phyloP scores from a whole-genome alignment of 176 grass and related monocot genomes.

The Rhipidocladum racemiflorum region DNA sequence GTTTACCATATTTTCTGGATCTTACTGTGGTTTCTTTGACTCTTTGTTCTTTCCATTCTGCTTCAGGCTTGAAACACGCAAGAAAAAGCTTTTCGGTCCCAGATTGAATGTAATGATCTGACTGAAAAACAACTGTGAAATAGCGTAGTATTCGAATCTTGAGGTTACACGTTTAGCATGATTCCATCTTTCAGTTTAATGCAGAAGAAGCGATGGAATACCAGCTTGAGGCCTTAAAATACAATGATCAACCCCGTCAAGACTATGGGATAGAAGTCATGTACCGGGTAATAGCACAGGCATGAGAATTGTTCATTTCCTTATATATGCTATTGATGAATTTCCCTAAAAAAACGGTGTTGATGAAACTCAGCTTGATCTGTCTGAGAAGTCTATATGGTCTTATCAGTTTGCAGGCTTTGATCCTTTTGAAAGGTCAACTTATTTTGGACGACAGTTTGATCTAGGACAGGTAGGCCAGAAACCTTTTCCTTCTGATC shows the following conservation, averaged over 20 bases:
- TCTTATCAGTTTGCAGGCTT: constrained; percentile 88
- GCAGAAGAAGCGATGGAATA: constrained; percentile 82
- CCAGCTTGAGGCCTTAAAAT: constrained; percentile 86
- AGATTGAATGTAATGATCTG: constrained; percentile 72
- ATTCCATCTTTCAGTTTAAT: constrained; percentile 67
- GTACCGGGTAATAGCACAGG: constrained; percentile 71
- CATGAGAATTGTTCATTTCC: constrained; percentile 13
- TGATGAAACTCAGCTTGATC: background rate
- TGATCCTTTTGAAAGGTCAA: constrained; percentile 97
- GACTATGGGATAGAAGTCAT: constrained; percentile 99
- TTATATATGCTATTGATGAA: constrained; percentile 2
- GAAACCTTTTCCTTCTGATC: background rate
- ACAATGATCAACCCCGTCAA: constrained; percentile 77
- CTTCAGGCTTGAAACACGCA: constrained; percentile 68
- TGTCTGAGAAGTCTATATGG: constrained; percentile 27
- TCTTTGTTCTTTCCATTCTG: background rate
- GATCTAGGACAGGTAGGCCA: constrained; percentile 79
- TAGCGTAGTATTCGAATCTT: background rate
- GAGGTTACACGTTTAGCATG: constrained; percentile 1
- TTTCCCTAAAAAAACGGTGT: background rate
- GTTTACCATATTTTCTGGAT: background rate
- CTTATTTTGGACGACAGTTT: constrained; percentile 85
- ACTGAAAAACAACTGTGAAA: constrained; percentile 21
- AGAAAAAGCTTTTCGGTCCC: constrained; percentile 73
- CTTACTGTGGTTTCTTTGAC: constrained; percentile 20